Conservation (phyloP, 192 early-diverging fungal species). For the Linnemannia elongata region DNA sequence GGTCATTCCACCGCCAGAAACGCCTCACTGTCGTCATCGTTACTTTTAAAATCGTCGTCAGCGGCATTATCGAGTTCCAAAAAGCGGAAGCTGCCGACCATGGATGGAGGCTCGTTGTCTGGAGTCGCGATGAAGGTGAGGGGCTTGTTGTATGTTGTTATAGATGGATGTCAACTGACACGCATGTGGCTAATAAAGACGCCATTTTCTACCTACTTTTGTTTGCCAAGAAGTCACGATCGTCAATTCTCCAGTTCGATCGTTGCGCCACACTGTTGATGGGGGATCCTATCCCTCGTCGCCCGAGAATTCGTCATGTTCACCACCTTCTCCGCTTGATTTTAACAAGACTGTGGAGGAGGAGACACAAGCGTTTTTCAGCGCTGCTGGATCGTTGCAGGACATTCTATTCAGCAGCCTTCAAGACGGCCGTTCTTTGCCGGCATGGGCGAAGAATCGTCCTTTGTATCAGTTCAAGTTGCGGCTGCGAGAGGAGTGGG, state of each 20-base stretch:
- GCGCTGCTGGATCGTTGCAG: neutral
- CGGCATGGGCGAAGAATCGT: slow-evolving; percentile 9
- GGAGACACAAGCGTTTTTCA: neutral
- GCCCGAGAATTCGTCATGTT: neutral
- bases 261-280: neutral
- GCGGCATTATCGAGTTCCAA: slow-evolving; percentile 15
- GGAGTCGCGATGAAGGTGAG: neutral
- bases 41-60: neutral
- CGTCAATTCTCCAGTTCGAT: neutral
- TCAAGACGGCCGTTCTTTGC: neutral
- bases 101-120: slow-evolving; percentile 16
- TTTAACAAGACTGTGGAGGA: slow-evolving; percentile 5
- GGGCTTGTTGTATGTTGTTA: neutral
- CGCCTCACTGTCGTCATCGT: slow-evolving; percentile 15
- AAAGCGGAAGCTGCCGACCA: slow-evolving; percentile 14
- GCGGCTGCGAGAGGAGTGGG: neutral
- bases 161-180: neutral
- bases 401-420: neutral
- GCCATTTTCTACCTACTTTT: neutral
- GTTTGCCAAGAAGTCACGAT: neutral
- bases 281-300: neutral
- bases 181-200: neutral
- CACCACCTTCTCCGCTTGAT: neutral
- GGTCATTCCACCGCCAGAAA: neutral
- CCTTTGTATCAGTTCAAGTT: neutral